Evolutionary conservation across 2,329 filamentous ascomycete genomes (phyloP).

Genomic region (Exophiala calicioides): DNA sequence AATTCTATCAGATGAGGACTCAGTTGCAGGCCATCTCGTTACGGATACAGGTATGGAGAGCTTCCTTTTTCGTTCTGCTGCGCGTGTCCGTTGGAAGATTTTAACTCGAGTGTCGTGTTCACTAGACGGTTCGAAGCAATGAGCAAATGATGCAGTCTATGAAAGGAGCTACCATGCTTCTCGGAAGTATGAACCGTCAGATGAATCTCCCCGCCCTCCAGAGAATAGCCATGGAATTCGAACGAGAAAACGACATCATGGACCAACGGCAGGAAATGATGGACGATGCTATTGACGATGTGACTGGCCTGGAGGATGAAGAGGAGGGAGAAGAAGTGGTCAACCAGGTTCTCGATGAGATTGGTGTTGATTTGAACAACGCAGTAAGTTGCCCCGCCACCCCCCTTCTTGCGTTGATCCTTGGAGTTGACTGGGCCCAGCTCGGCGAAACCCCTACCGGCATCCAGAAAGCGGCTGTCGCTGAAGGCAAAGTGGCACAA

Average conservation of each 20-base stretch:
- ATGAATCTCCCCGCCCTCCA: conserved; percentile 97
- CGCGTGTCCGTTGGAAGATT: too few species aligned
- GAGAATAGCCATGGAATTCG: conserved; percentile 98
- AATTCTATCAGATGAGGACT: conserved; percentile 98
- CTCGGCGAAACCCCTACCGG: conserved; percentile 89
- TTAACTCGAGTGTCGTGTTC: neutral
- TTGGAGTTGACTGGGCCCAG: conserved; percentile 49
- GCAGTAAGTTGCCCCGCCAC: conserved; percentile 64
- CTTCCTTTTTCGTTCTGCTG: too few species aligned
- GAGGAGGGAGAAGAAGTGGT: conserved; percentile 97
- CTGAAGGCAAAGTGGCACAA: conserved; percentile 80
- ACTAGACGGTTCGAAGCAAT: conserved; percentile 90
- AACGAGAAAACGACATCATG: conserved; percentile 99
- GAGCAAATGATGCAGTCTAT: conserved; percentile 99
- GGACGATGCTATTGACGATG: conserved; percentile 98
- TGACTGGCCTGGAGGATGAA: conserved; percentile 85
- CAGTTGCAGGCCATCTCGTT: conserved; percentile 95
- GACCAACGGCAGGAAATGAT: conserved; percentile 99
- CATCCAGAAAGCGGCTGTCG: conserved; percentile 69
- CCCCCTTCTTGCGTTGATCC: conserved; percentile 17
- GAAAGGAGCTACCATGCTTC: conserved; percentile 91
- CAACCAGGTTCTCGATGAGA: conserved; percentile 94
- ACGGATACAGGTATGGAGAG: conserved; percentile 83
- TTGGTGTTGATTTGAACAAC: conserved; percentile 89
- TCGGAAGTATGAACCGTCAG: conserved; percentile 94